These are phyloP conservation scores for Euclidium syriacum DNA, from an alignment of 345 rosid species.

Conservation along the genomic window DNA sequence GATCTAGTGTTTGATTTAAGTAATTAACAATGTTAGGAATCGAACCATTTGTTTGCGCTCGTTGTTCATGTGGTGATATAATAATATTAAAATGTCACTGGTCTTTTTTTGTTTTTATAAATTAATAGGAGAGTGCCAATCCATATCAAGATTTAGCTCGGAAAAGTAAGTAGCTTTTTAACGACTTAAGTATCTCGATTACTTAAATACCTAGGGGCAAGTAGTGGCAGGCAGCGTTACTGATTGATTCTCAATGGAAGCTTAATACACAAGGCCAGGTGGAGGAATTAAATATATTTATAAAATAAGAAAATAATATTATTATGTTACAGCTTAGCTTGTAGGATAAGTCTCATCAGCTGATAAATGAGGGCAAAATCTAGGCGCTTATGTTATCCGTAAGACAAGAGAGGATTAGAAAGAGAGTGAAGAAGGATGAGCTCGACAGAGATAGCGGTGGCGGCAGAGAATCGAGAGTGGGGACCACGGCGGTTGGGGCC, in stretches of 20 bases:
- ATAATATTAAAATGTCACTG: no score
- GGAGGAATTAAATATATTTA: not conserved
- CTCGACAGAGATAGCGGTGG: not conserved
- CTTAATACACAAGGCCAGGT: not conserved
- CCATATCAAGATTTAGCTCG: not conserved
- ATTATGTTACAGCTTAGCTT: not conserved
- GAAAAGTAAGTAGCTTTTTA: not conserved
- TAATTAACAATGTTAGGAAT: no score
- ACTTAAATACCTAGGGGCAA: not conserved
- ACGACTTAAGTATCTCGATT: slow-evolving; percentile 17
- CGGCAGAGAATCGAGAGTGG: slow-evolving; percentile 13
- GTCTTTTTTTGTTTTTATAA: no score
- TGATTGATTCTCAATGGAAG: not conserved
- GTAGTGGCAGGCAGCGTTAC: slow-evolving; percentile 4
- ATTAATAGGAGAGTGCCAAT: no score
- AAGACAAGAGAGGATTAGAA: not conserved
- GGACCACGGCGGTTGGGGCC: not conserved
- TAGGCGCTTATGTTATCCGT: not conserved
- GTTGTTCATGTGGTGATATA: no score
- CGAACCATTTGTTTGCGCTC: no score
- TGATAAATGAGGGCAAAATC: slow-evolving; percentile 3
- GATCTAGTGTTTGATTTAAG: no score
- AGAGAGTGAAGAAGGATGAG: not conserved
- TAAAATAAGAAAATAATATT: not conserved
- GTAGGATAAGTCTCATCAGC: not conserved